phyloP scores from a whole-genome alignment of 192 early-diverging fungal species.

The Backusella parvicylindrica region DNA sequence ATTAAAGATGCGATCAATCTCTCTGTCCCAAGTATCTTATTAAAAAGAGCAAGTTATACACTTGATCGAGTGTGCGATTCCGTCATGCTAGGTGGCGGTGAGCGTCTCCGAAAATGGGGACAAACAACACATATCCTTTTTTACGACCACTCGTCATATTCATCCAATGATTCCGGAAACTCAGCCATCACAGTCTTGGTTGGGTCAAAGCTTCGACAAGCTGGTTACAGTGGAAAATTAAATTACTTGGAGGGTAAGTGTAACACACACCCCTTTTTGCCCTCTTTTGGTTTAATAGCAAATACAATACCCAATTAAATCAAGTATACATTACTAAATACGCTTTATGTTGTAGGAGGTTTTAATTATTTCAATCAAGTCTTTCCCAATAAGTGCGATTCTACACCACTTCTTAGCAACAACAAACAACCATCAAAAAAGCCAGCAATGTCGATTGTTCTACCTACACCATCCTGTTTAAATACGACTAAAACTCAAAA shows the following conservation, averaged over 20 bases:
- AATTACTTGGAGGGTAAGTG: conserved; percentile 43
- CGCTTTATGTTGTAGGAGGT: conserved; percentile 36
- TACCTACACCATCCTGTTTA: conserved; percentile 24
- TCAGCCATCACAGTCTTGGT: not conserved
- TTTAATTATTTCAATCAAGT: conserved; percentile 28
- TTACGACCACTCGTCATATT: conserved; percentile 57
- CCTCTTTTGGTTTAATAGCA: not conserved
- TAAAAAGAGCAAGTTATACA: conserved; percentile 56
- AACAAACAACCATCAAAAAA: not conserved
- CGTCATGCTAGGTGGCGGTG: conserved; percentile 15
- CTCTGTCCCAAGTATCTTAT: conserved; percentile 62
- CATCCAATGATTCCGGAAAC: conserved; percentile 16
- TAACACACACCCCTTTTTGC: not conserved
- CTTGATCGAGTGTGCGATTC: conserved; percentile 55
- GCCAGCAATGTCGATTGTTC: conserved; percentile 1
- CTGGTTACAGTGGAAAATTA: conserved; percentile 38
- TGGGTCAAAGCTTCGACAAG: conserved; percentile 53
- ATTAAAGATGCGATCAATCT: conserved; percentile 62
- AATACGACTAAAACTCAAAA: conserved; percentile 28
- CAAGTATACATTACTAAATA: not conserved
- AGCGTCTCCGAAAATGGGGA: conserved; percentile 46
- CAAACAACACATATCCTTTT: conserved; percentile 56
- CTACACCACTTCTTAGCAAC: not conserved
- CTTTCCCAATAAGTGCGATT: conserved; percentile 28
- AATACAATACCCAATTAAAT: not conserved